phyloP scores from a whole-genome alignment of 352 stramenopile species.

The Phytopythium ostracodes region DNA sequence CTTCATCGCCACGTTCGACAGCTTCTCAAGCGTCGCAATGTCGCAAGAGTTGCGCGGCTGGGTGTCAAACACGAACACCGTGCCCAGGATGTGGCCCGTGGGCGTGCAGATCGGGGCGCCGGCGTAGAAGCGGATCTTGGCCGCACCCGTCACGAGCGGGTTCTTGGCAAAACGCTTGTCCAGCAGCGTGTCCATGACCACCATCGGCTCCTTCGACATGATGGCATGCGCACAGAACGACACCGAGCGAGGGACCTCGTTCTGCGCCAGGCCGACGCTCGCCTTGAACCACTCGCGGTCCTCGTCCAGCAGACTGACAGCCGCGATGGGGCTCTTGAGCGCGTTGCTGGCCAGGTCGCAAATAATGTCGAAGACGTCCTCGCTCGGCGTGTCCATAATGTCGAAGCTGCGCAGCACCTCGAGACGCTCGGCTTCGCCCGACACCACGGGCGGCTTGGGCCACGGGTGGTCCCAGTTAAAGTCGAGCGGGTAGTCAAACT shows the following conservation, averaged over 20 bases:
- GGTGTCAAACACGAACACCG: constrained; percentile 87
- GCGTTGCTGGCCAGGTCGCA: constrained; percentile 84
- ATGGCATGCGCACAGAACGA: constrained; percentile 85
- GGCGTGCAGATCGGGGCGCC: constrained; percentile 79
- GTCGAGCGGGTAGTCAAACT: constrained; percentile 85
- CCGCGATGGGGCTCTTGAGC: constrained; percentile 82
- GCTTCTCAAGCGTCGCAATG: constrained; percentile 82
- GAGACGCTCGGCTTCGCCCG: constrained; percentile 64
- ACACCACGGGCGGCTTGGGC: constrained; percentile 76
- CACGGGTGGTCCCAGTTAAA: constrained; percentile 88
- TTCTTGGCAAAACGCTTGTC: constrained; percentile 88
- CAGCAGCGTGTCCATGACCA: constrained; percentile 82
- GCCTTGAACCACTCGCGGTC: constrained; percentile 88
- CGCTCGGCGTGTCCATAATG: constrained; percentile 83
- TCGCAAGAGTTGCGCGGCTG: constrained; percentile 82
- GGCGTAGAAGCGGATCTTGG: constrained; percentile 86
- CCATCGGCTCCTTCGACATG: constrained; percentile 88
- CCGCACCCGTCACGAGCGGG: constrained; percentile 73
- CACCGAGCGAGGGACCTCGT: constrained; percentile 83
- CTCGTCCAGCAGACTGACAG: constrained; percentile 80
- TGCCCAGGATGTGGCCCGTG: constrained; percentile 77
- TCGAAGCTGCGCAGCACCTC: constrained; percentile 80
- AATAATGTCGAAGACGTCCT: constrained; percentile 89
- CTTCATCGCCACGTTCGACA: constrained; percentile 89
- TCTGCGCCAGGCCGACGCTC: constrained; percentile 78